Base-by-base conservation (phyloP, 2,329 filamentous ascomycete species). In the Stemphylium vesicarium region DNA sequence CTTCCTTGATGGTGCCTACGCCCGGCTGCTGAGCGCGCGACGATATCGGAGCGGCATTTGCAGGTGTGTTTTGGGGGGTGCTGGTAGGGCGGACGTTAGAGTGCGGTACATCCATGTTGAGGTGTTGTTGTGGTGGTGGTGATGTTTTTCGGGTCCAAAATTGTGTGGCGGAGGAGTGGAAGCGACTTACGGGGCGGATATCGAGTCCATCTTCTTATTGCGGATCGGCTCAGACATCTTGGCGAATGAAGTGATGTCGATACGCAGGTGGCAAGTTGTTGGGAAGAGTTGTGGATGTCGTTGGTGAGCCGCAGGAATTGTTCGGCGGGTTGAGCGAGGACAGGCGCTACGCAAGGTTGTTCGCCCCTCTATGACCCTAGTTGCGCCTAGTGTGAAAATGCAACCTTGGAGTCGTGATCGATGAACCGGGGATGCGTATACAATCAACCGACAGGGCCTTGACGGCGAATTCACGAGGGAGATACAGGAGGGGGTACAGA, bases 31-130 rank as follows among this genome's bases (percentile, higher is more conserved):
- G 92, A 68, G 96, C 95, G 79, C 95, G 94, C 60, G 94, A 98
- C 49, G 93, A 96, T 80, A 99, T 98, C 64, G 95, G 95, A 66
- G 96, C 95, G 82, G 94, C 93, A 80, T 88, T 92, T 66, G 92
- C 90, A 67, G 95, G 95, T 52, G 95, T 99, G 83, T 99, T 99
- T 81, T 99, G 95, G 74, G 95, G 95, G 74, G 95, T 99, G 73
- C 95, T 98, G 78, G 75, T 58, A 46, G 66, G 52, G 22, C 53
- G 40, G 55, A 59, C 56, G 64, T 73, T 62, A 70, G 67, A 65
- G 48, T 69, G 67, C 57, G 77, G 64, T 66, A 76, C 57, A 53
- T 71, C 59, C 57, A 73, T 64, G 50, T 51, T 43, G 59, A 60
- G 64, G 57, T 29, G 32, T 44, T 18, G 15, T 33, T 15, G 15